Evolutionary conservation across 805 yeast genomes (phyloP).

Genomic region (Nakazawaea pomicola): DNA sequence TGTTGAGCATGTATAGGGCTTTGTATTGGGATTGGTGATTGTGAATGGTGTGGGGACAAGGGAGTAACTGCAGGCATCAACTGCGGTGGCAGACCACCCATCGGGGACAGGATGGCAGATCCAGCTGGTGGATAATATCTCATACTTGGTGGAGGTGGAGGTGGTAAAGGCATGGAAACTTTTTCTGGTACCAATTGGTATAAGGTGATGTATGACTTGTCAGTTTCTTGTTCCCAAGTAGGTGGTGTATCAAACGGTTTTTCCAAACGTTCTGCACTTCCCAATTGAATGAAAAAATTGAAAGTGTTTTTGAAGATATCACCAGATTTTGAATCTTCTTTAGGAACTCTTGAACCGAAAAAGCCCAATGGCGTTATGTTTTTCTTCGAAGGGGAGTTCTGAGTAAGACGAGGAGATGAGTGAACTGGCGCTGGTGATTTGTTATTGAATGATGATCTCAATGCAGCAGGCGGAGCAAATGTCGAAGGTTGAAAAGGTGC

Average conservation of each 20-base stretch:
- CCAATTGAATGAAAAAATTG: slow-evolving; percentile 47
- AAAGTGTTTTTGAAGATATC: slow-evolving; percentile 39
- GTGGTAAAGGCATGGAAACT: slow-evolving; percentile 17
- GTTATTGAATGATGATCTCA: slow-evolving; percentile 2
- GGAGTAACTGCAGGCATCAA: slow-evolving; percentile 12
- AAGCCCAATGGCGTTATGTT: slow-evolving; percentile 22
- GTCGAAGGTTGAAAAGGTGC: slow-evolving; percentile 55
- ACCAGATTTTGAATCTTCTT: slow-evolving; percentile 20
- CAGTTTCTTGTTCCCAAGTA: slow-evolving; percentile 63
- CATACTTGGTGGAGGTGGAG: slow-evolving; percentile 11
- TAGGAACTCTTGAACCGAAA: slow-evolving; percentile 33
- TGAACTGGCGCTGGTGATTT: slow-evolving; percentile 8
- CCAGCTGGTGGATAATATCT: slow-evolving; percentile 10
- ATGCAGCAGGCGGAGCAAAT: slow-evolving; percentile 17
- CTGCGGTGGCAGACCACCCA: slow-evolving; percentile 12
- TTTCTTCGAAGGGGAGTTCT: slow-evolving; percentile 5
- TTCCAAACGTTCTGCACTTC: slow-evolving; percentile 39
- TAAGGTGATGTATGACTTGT: slow-evolving; percentile 47
- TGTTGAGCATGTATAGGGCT: slow-evolving; percentile 9
- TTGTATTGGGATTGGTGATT: slow-evolving; percentile 7
- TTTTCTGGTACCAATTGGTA: slow-evolving; percentile 38
- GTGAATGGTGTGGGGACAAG: slow-evolving; percentile 5
- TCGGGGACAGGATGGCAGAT: slow-evolving; percentile 7
- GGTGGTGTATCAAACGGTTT: slow-evolving; percentile 71
- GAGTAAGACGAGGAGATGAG: slow-evolving; percentile 16